phyloP scores from a whole-genome alignment of 805 yeast species.

The Hanseniaspora mollemarum region DNA sequence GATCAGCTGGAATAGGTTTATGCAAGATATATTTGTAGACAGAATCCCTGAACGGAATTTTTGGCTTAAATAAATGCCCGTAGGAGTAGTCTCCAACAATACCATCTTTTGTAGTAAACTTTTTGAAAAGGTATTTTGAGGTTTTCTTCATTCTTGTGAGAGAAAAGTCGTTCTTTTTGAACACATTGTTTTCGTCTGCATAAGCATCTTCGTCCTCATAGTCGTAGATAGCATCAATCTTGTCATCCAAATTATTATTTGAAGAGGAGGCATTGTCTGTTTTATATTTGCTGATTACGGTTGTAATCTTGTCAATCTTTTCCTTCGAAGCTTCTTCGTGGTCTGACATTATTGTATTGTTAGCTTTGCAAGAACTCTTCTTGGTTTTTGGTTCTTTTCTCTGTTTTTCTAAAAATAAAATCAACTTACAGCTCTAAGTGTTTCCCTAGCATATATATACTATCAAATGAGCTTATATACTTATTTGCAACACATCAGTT shows the following conservation, averaged over 20 bases:
- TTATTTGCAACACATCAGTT: neutral
- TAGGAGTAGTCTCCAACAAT: slow-evolving; percentile 82
- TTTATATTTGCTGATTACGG: slow-evolving; percentile 13
- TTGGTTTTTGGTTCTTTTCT: no score
- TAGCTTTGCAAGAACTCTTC: no score
- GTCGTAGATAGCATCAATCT: neutral
- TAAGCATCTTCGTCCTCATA: neutral
- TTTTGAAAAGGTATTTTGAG: slow-evolving; percentile 23
- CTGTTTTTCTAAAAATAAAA: no score
- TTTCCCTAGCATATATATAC: neutral
- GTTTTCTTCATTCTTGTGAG: slow-evolving; percentile 2
- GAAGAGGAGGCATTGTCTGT: slow-evolving; percentile 1
- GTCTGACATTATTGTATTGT: slow-evolving; percentile 13
- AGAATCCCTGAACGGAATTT: slow-evolving; percentile 47
- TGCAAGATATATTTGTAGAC: slow-evolving; percentile 23
- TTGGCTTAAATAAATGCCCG: slow-evolving; percentile 65
- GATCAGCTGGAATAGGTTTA: slow-evolving; percentile 31
- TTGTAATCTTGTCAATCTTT: slow-evolving; percentile 7
- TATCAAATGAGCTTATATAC: neutral
- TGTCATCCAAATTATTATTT: slow-evolving; percentile 3
- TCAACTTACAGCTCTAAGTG: neutral
- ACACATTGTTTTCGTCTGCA: slow-evolving; percentile 10
- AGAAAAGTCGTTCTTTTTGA: slow-evolving; percentile 14
- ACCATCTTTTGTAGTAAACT: slow-evolving; percentile 67
- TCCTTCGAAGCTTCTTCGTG: slow-evolving; percentile 3